Conservation (phyloP, 208 protist species). For the Angomonas ambiguus region DNA sequence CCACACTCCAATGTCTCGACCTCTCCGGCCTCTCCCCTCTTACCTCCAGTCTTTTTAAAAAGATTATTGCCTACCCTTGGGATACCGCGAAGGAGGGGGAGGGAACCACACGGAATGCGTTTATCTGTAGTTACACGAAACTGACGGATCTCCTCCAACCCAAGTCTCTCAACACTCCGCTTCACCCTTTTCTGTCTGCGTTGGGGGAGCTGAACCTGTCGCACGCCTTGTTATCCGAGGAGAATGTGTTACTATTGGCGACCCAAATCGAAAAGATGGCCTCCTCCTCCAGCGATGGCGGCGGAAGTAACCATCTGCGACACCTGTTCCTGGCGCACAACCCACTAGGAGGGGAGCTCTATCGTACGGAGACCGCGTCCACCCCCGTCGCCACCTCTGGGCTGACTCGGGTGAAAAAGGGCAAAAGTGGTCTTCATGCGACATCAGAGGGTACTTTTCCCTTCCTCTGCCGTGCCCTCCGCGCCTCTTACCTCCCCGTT, state of each 20-base stretch:
- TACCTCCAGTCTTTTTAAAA: background rate
- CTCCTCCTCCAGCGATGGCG: slow-evolving; percentile 26
- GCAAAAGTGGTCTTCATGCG: slow-evolving; percentile 11
- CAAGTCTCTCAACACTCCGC: background rate
- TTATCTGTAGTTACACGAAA: background rate
- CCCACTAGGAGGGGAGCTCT: slow-evolving; percentile 6
- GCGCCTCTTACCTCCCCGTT: slow-evolving; percentile 33
- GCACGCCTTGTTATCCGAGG: background rate
- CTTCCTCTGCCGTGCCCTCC: slow-evolving; percentile 62
- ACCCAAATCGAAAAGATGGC: slow-evolving; percentile 31
- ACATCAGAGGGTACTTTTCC: slow-evolving; percentile 27
- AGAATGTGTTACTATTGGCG: slow-evolving; percentile 9
- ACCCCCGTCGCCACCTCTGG: background rate
- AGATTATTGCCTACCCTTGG: background rate
- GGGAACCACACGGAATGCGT: background rate
- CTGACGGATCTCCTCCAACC: background rate
- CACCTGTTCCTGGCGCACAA: slow-evolving; percentile 43
- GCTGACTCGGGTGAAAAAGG: too few relatives aligned
- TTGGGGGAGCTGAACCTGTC: slow-evolving; percentile 4
- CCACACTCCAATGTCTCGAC: background rate
- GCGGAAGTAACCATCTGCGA: slow-evolving; percentile 27
- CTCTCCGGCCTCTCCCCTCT: background rate
- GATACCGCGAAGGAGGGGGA: background rate
- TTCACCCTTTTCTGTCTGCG: background rate
- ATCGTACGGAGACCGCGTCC: background rate